Percentiles rank a stretch among this genome's conserved stretches.
Evolutionary conservation across 108 stramenopile species (phyloP).

Genomic region (Nitzschia sp.): DNA sequence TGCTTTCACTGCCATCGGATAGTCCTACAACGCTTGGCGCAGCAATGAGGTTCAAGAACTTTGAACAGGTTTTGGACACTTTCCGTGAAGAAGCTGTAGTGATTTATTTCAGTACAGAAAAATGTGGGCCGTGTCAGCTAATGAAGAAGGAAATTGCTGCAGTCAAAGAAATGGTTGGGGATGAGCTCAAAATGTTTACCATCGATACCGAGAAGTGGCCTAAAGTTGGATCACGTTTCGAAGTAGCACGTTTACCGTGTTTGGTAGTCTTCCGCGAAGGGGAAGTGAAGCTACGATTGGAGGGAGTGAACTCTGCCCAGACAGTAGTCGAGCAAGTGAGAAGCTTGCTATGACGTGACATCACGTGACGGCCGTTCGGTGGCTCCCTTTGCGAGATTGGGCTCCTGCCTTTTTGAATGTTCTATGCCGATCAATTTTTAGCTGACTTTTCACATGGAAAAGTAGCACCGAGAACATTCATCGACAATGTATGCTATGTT

Average conservation of each 20-base stretch:
- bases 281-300: slow-evolving; percentile 46
- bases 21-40: not conserved
- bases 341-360: not conserved
- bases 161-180: slow-evolving; percentile 20
- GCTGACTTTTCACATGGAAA: too few species aligned
- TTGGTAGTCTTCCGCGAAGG: slow-evolving; percentile 56
- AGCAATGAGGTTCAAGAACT: slow-evolving; percentile 60
- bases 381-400: not conserved
- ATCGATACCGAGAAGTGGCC: slow-evolving; percentile 73
- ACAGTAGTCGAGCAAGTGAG: slow-evolving; percentile 29
- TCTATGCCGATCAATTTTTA: too few species aligned
- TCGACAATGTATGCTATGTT: too few species aligned
- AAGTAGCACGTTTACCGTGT: slow-evolving; percentile 58
- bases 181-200: slow-evolving; percentile 47
- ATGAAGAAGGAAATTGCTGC: slow-evolving; percentile 53
- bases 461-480: too few species aligned
- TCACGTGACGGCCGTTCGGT: too few species aligned
- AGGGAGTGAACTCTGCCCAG: slow-evolving; percentile 55
- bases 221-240: slow-evolving; percentile 56
- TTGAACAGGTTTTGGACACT: slow-evolving; percentile 68
- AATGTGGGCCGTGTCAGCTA: slow-evolving; percentile 68
- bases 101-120: slow-evolving; percentile 49
- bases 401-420: not conserved
- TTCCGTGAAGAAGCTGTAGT: slow-evolving; percentile 49
- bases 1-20: not conserved